Evolutionary conservation across 2,329 filamentous ascomycete genomes (phyloP).

Genomic region (Colletotrichum siamense): DNA sequence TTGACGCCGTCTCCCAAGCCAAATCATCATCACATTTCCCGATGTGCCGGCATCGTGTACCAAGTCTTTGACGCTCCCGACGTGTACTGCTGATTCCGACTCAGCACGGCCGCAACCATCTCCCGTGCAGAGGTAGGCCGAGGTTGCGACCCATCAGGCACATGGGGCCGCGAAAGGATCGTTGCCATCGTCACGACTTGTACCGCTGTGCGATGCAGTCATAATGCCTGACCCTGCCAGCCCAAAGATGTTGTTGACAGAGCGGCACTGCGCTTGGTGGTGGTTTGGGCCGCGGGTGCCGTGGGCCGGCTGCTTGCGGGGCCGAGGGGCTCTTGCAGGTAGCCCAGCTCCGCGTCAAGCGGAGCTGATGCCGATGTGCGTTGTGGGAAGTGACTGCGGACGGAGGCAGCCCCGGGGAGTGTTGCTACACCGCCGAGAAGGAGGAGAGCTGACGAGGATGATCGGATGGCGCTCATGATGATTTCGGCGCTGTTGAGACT

Average conservation of each 20-base stretch:
- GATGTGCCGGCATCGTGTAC: not conserved
- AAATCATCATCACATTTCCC: not conserved
- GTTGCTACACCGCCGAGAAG: conserved; percentile 26
- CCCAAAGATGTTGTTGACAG: not conserved
- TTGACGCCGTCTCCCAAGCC: not conserved
- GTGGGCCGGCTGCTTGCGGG: not conserved
- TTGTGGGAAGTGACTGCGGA: conserved; percentile 20
- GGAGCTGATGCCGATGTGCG: not conserved
- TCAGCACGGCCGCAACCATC: not conserved
- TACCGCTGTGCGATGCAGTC: conserved; percentile 9
- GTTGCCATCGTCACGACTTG: conserved; percentile 17
- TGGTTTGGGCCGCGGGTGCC: not conserved
- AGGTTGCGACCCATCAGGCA: not conserved
- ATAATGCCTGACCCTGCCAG: conserved; percentile 15
- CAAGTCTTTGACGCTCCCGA: not conserved
- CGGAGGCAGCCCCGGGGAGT: conserved; percentile 24
- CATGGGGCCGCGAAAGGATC: not conserved
- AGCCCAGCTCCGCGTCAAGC: conserved; percentile 14
- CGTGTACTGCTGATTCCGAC: not conserved
- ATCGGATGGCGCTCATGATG: conserved; percentile 15
- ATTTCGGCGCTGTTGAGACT: not conserved
- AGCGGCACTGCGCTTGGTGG: not conserved
- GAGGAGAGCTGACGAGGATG: conserved; percentile 23
- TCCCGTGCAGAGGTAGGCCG: not conserved
- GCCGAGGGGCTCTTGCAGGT: conserved; percentile 18